Evolutionary conservation across 2,329 filamentous ascomycete species (phyloP).

Genomic region (Alternaria brassicae): DNA sequence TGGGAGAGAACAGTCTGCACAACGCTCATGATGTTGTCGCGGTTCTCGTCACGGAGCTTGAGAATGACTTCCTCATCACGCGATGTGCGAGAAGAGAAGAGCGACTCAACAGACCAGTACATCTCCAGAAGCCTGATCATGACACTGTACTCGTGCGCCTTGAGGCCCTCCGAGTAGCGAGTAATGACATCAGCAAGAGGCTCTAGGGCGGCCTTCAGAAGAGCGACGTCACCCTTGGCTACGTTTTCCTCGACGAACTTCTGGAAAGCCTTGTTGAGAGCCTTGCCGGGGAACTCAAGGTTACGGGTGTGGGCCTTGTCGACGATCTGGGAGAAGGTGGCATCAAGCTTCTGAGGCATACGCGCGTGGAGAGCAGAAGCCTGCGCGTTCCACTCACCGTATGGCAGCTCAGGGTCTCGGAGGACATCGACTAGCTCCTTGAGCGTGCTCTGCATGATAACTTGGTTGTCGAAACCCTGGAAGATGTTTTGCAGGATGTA

Average conservation of each 20-base stretch:
- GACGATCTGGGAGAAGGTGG: slow-evolving; percentile 81
- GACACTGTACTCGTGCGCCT: slow-evolving; percentile 85
- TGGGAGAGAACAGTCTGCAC: slow-evolving; percentile 92
- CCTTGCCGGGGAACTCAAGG: slow-evolving; percentile 90
- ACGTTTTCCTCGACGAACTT: slow-evolving; percentile 92
- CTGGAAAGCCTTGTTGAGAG: slow-evolving; percentile 79
- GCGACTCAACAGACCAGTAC: slow-evolving; percentile 82
- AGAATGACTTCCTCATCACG: slow-evolving; percentile 95
- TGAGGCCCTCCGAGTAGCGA: slow-evolving; percentile 84
- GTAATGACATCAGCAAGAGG: slow-evolving; percentile 81
- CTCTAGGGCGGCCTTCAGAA: slow-evolving; percentile 74
- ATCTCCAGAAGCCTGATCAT: slow-evolving; percentile 80
- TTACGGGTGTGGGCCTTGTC: slow-evolving; percentile 81
- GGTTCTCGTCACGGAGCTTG: slow-evolving; percentile 93
- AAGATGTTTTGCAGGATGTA: slow-evolving; percentile 87
- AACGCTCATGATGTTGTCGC: slow-evolving; percentile 85
- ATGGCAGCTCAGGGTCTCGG: slow-evolving; percentile 87
- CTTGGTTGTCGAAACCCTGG: slow-evolving; percentile 93
- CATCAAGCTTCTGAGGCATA: slow-evolving; percentile 93
- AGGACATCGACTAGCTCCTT: slow-evolving; percentile 91
- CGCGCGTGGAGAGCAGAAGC: slow-evolving; percentile 96
- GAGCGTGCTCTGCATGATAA: slow-evolving; percentile 88
- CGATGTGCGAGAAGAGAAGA: slow-evolving; percentile 83
- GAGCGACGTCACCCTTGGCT: slow-evolving; percentile 71
- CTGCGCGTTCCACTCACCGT: slow-evolving; percentile 94